Evolutionary conservation across 352 stramenopile species (phyloP), one percentile per base, ranked within the genome.

Genomic region (Sclerospora graminicola): DNA sequence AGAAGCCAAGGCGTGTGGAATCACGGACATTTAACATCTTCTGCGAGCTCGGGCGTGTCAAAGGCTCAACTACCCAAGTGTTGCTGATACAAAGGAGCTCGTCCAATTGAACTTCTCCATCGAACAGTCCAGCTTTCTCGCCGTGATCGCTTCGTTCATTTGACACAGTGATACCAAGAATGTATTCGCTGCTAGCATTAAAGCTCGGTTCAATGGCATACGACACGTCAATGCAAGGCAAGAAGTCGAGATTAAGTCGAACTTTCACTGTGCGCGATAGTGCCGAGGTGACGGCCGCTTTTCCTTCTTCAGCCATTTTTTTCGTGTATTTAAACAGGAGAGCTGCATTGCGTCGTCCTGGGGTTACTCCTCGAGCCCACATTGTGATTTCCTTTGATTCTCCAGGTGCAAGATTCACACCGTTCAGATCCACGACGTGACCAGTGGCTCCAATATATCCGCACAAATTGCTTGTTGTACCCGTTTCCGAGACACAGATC

Each of bases 121-220:
- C 53, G 11, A 52, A n/a, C 45, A 28, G 34, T 15, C 34, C 26
- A 44, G 21, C 41, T 41, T 45, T 32, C 16, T 63, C 49, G 18
- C 56, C 29, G 18, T 59, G 55, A 19, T 67, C 63, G n/a, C 41
- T 52, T 29, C 66, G 63, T 32, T 66, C 54, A 26, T 87, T 86
- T 37, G 55, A 61, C 29, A 86, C 77, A 0, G 70, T 87, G 10
- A 92, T 53, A 5, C 68, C 78, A 18, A 92, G 55, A 41, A 86
- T 66, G 44, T 89, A 89, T 49, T 90, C 81, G 2, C 70, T 71
- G 19, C 50, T 73, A 5, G 45, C 28, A n/a, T 48, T 42, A 40
- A 80, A 87, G 51, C 73, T 90, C 14, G 78, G 75, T 8, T 84
- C 69, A 13, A 93, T 54, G 0, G 70, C 63, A 40, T 90, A 85